These are phyloP conservation scores for Russula earlei DNA, from an alignment of 768 basidiomycete species.

Conservation along the genomic window DNA sequence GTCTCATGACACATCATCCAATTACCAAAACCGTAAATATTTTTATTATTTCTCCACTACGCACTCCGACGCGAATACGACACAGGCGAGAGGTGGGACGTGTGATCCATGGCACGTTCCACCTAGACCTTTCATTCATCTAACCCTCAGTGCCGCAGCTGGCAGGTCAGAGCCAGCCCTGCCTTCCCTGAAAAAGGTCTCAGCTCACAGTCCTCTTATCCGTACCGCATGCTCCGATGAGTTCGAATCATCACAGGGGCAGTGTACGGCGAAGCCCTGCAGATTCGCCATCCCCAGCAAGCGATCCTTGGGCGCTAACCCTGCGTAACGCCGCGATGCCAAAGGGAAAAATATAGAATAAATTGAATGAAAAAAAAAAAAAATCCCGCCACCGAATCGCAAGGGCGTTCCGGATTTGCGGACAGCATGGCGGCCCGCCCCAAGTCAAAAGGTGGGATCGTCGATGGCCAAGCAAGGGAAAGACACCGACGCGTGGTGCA, in stretches of 20 bases:
- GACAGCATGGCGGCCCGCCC: neutral
- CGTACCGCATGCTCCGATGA: neutral
- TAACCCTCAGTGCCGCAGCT: neutral
- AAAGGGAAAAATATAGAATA: no score
- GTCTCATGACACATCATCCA: constrained; percentile 7
- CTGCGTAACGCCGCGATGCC: neutral
- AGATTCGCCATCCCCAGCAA: neutral
- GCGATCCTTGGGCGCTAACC: constrained; percentile 1
- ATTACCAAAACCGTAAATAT: constrained; percentile 5
- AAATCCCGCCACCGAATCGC: neutral
- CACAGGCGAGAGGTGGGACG: constrained; percentile 11
- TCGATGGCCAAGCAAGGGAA: constrained; percentile 6
- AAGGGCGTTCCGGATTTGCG: neutral
- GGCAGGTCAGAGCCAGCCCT: neutral
- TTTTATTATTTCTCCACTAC: neutral
- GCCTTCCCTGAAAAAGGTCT: neutral
- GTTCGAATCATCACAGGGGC: neutral
- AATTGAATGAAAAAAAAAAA: no score
- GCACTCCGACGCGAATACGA: constrained; percentile 2
- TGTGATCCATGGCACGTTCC: neutral
- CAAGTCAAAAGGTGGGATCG: constrained; percentile 4
- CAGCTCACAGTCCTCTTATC: neutral
- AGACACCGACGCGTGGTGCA: constrained; percentile 15
- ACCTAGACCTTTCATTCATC: neutral
- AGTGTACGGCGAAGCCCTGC: neutral